Evolutionary conservation across 2,329 filamentous ascomycete genomes (phyloP), one percentile per base, ranked within the genome.

Genomic region (Apiospora koreana): DNA sequence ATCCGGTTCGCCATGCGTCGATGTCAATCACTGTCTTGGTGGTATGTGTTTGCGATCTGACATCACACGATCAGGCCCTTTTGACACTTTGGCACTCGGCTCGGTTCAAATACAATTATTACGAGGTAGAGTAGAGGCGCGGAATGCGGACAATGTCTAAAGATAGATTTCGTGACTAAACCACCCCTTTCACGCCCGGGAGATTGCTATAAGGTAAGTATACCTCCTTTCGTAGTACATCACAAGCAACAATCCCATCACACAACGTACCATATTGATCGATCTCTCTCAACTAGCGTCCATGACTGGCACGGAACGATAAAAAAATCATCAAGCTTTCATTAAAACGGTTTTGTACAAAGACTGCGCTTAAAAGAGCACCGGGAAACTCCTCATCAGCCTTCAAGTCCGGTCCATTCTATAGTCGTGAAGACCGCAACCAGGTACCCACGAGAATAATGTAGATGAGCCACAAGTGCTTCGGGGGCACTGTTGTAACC

Each of bases 41-140:
- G 18, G 54, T 62, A 62, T 62, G 54, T 62, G 21, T 38, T 38
- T 62, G 54, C 31, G 54, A 62, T 62, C 54, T 62, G 54, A 62
- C 54, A 62, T 62, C 31, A 62, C 28, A 38, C 54, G 8, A 14
- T 35, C 50, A 31, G 21, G 45, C 21, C n/a, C n/a, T n/a, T n/a
- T 48, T 25, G 21, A 23, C 45, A 4, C 9, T 23, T 48, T 48
- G 21, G 3, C n/a, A 23, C 9, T 23, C n/a, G 14, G 14, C n/a
- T n/a, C n/a, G n/a, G n/a, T n/a, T n/a, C n/a, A n/a, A n/a, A 5
- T 12, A 43, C 12, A 43, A 18, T 43, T 16, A n/a, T n/a, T n/a
- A n/a, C n/a, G 35, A 18, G 14, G 41, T 43, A 16, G 12, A 43
- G 12, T 16, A 16, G 14, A 43, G 12, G 16, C 4, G 41, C 41